phyloP scores from a whole-genome alignment of 2,329 filamentous ascomycete species.

The Akanthomyces muscarius region DNA sequence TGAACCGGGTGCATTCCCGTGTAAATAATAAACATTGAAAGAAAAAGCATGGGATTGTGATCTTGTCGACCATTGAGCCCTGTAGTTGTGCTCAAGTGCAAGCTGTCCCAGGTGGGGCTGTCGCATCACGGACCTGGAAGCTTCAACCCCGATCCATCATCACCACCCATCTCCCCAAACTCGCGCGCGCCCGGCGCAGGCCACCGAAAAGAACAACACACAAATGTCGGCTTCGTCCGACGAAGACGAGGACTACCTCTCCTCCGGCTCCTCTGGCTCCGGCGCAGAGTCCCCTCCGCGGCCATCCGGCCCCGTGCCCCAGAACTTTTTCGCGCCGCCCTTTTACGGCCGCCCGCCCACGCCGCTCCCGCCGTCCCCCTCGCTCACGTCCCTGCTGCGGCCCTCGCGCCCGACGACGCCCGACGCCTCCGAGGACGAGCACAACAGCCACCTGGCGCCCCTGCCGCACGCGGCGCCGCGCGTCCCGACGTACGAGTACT shows the following conservation, averaged over 20 bases:
- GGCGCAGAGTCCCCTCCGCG: slow-evolving; percentile 31
- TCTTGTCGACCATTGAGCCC: not conserved
- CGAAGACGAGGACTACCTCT: slow-evolving; percentile 35
- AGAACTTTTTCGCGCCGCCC: slow-evolving; percentile 67
- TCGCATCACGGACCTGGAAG: not conserved
- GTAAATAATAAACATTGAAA: slow-evolving; percentile 1
- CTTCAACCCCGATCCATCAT: slow-evolving; percentile 6
- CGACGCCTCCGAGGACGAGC: slow-evolving; percentile 84
- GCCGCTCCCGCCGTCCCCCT: slow-evolving; percentile 86
- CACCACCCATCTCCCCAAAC: not conserved
- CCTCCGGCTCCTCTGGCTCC: slow-evolving; percentile 31
- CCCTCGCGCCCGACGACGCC: slow-evolving; percentile 91
- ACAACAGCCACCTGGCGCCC: slow-evolving; percentile 58
- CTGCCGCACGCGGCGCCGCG: slow-evolving; percentile 84
- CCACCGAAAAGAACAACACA: not conserved
- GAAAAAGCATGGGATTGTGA: not conserved
- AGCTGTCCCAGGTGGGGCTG: not conserved
- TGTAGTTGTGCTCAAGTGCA: not conserved
- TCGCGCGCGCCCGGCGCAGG: not conserved
- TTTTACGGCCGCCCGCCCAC: slow-evolving; percentile 98
- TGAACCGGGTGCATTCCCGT: not conserved
- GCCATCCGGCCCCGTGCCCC: slow-evolving; percentile 39
- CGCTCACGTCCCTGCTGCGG: slow-evolving; percentile 83
- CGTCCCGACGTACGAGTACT: slow-evolving; percentile 99
- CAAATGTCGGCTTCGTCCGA: slow-evolving; percentile 34